Evolutionary conservation across 306 rosid species (phyloP).

Genomic region (Clitoria ternatea): DNA sequence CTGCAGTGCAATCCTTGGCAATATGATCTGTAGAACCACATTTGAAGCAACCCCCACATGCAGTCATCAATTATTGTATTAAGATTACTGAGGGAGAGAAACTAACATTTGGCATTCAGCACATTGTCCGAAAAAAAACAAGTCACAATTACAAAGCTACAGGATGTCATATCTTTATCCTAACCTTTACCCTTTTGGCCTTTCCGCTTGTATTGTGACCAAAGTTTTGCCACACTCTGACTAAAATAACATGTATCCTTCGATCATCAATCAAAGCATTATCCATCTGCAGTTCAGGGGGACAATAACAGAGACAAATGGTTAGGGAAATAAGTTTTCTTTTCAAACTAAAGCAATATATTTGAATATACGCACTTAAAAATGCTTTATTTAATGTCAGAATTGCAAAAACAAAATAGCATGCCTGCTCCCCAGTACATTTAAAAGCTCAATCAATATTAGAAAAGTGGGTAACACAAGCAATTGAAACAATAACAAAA

Average conservation of each 20-base stretch:
- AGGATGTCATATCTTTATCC: constrained; percentile 7
- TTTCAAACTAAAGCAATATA: background rate
- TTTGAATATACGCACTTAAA: background rate
- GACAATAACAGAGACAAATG: constrained; percentile 9
- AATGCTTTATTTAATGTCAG: background rate
- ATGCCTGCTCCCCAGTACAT: background rate
- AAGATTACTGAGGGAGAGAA: background rate
- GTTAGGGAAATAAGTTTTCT: background rate
- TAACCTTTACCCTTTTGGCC: constrained; percentile 67
- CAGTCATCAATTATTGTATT: constrained; percentile 9
- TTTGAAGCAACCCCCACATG: constrained; percentile 89
- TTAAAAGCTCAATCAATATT: background rate
- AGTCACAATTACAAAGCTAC: background rate
- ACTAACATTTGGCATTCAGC: constrained; percentile 8
- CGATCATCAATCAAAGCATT: constrained; percentile 96
- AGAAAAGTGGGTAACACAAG: background rate
- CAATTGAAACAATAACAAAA: background rate
- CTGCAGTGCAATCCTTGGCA: constrained; percentile 82
- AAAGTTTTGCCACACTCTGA: constrained; percentile 86
- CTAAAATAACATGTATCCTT: constrained; percentile 97
- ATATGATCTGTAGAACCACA: constrained; percentile 86
- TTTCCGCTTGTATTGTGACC: constrained; percentile 83
- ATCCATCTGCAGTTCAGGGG: constrained; percentile 67
- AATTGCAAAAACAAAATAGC: background rate
- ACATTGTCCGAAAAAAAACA: background rate